Base-by-base conservation (phyloP, 2,329 filamentous ascomycete genomes). In the Sporothrix euskadiensis region DNA sequence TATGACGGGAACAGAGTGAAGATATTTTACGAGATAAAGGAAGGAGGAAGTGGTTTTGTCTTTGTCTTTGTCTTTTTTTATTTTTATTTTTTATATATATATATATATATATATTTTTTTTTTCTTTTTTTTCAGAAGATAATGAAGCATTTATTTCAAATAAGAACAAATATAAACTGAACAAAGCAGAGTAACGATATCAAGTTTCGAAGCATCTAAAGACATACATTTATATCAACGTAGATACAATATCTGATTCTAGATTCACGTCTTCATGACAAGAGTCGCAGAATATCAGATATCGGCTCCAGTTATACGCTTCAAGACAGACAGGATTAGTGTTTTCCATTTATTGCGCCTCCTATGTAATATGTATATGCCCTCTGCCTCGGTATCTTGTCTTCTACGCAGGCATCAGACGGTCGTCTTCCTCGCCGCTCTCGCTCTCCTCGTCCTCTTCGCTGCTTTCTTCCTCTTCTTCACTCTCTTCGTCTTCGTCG, bases 401-500 rank as follows among this genome's bases (percentile, higher is more conserved):
- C 19, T 3, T n/a, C 44, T 68, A 68, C 22, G 61, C 35, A 19
- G 66, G 47, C 32, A 69, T 69, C 66, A 69, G 16, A 8, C 66
- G 66, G 47, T 69, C 66, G 19, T 39, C 47, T 35, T 69, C 66
- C 30, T 69, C 66, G 66, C 65, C 65, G 44, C 65, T 66, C 26
- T 68, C 63, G 10, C 61, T 66, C 22, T 68, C 59, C 8, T 35
- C 35, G 8, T 63, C 59, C 14, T 59, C 56, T 59, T n/a, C 47
- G 14, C 14, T 19, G 47, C 47, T 52, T 19, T 22, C 26, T 3
- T 70, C 63, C 6, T 69, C 69, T 22, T 71, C 72, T 3, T 65
- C 57, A 3, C 71, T 73, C 4, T 73, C 59, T 4, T 71, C 73
- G 30, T 54, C 56, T 1, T 74, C 72, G 1, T 84, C 83, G 0